phyloP scores from a whole-genome alignment of 2,329 filamentous ascomycete genomes.

The Chrysosporium keratinophilum region DNA sequence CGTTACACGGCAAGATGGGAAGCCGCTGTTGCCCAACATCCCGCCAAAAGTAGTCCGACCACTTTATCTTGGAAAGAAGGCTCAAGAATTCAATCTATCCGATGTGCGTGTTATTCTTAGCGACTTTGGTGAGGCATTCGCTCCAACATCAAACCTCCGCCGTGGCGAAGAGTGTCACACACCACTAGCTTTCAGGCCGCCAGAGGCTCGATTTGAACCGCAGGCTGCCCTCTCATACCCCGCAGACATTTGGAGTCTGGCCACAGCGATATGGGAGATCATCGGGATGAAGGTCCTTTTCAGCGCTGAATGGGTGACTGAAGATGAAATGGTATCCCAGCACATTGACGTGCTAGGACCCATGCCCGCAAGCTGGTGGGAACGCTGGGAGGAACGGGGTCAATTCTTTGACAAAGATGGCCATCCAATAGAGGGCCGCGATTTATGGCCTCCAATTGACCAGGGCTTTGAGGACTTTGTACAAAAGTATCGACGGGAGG shows the following conservation, averaged over 20 bases:
- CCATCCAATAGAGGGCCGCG: conserved; percentile 12
- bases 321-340: conserved; percentile 12
- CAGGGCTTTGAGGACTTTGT: conserved; percentile 17
- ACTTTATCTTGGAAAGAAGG: conserved; percentile 20
- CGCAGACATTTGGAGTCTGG: conserved; percentile 24
- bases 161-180: conserved; percentile 16
- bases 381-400: conserved; percentile 15
- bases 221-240: conserved; percentile 18
- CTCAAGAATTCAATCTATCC: conserved; percentile 19
- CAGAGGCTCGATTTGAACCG: conserved; percentile 22
- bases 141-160: conserved; percentile 18
- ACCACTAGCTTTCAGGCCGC: conserved; percentile 15
- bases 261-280: conserved; percentile 23
- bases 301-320: conserved; percentile 6
- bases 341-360: conserved; percentile 17
- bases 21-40: conserved; percentile 18
- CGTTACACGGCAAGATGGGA: conserved; percentile 16
- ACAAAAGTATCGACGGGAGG: conserved; percentile 16
- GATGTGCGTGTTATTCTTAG: conserved; percentile 23
- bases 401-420: conserved; percentile 16
- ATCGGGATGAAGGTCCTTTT: conserved; percentile 21
- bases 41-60: conserved; percentile 17
- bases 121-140: conserved; percentile 28
- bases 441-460: conserved; percentile 17
- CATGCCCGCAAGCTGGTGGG: conserved; percentile 18